Evolutionary conservation across 495 filamentous ascomycete species (phyloP), one percentile per base, ranked within the genome.

Genomic region (Aspergillus sclerotioniger): DNA sequence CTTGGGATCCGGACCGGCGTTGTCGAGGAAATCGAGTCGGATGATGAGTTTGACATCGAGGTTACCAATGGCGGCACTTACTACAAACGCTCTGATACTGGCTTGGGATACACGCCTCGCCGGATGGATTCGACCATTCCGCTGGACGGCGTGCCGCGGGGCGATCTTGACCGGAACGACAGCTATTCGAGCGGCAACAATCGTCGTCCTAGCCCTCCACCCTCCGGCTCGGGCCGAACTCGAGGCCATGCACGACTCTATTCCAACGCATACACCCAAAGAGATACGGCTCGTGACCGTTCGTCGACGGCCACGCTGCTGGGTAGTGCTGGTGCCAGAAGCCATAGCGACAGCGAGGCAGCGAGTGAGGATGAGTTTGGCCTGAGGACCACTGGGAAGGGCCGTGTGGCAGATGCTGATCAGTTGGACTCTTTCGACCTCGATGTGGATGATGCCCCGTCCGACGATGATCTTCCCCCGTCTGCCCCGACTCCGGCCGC

Each of bases 41-140:
- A 98, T 67, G 94, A 98, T 69, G 94, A 98, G 67, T 98, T 98
- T 62, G 94, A 98, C 67, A 98, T 96, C 55, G 94, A 98, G 69
- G 84, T 90, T 39, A 84, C 91, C 55, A 76, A 81, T 29, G 86
- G 85, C 19, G 87, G 85, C 7, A 87, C 87, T 8, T 94, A 90
- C 68, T 88, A 90, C 70, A 92, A 92, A 71, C 83, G 82, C 58
- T 83, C 84, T 57, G 87, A 80, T 39, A 83, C 82, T 37, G 89
- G 80, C 7, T 77, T 92, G 41, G 92, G 91, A 31, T 89, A 90
- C 61, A 86, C 76, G 16, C 89, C 92, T n/a, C 84, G 84, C 56
- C 75, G 79, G 58, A 71, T 72, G 61, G 81, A 80, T 47, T 79
- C 80, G 15, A 79, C 77, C 32, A 70, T 87, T 46, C 78, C 83